Percentiles rank a stretch among this genome's conserved stretches.
Conservation (phyloP, 495 filamentous ascomycete genomes). For the Cercophora newfieldiana region DNA sequence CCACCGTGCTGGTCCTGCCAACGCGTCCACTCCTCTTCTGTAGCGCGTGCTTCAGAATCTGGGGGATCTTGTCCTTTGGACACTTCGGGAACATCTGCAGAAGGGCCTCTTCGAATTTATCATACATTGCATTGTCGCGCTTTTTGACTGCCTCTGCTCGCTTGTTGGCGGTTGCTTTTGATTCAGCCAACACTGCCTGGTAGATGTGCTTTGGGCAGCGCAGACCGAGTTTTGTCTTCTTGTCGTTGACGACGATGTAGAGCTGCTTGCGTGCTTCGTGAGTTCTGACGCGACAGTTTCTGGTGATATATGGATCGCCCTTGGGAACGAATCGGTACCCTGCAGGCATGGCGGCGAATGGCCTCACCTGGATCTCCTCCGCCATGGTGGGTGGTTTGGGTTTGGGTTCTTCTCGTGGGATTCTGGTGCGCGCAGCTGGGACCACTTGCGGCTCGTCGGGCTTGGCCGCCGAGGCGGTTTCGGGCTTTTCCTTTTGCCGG, state of each 20-base stretch:
- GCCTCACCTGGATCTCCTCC: constrained; percentile 25
- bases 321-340: constrained; percentile 41
- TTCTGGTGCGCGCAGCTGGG: too few species aligned
- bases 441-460: not conserved
- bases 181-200: constrained; percentile 24
- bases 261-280: constrained; percentile 29
- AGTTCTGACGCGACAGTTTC: constrained; percentile 38
- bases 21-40: constrained; percentile 38
- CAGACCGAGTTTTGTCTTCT: constrained; percentile 33
- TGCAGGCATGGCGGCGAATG: constrained; percentile 25
- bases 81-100: constrained; percentile 33
- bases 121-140: constrained; percentile 31
- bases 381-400: too few species aligned
- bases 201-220: constrained; percentile 38
- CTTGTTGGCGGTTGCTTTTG: constrained; percentile 28
- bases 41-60: constrained; percentile 31
- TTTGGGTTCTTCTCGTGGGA: too few species aligned
- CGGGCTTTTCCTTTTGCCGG: not conserved
- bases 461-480: not conserved
- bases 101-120: constrained; percentile 29
- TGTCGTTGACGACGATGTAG: constrained; percentile 35
- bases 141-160: constrained; percentile 30
- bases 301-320: constrained; percentile 42
- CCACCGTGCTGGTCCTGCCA: constrained; percentile 32
- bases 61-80: constrained; percentile 23